A percentile compares a stretch with the other conserved stretches of the same genome.
phyloP scores from a whole-genome alignment of 1,284 basidiomycete species.

The Malassezia arunalokei region DNA sequence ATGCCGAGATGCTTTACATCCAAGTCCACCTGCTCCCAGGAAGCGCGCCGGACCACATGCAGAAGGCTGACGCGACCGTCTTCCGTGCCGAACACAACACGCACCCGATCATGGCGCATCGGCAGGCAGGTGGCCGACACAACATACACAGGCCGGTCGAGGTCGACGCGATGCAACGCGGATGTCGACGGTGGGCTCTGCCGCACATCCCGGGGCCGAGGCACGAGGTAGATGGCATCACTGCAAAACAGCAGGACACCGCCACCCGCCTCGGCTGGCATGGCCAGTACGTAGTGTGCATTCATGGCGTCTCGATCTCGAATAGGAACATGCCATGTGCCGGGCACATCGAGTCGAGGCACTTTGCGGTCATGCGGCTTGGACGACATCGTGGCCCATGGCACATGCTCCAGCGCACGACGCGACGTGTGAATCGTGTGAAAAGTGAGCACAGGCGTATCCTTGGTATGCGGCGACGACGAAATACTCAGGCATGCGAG shows the following conservation, averaged over 20 bases:
- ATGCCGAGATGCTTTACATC: conserved; percentile 18
- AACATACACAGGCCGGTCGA: conserved; percentile 7
- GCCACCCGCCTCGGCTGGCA: conserved; percentile 29
- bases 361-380: conserved; percentile 10
- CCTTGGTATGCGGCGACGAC: conserved; percentile 23
- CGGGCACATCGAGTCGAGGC: neutral
- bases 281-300: conserved; percentile 25
- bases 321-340: conserved; percentile 29
- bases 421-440: conserved; percentile 21
- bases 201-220: conserved; percentile 12
- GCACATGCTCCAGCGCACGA: conserved; percentile 26
- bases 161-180: conserved; percentile 3
- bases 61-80: neutral
- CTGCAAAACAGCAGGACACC: conserved; percentile 40
- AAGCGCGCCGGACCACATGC: neutral
- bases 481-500: conserved; percentile 37
- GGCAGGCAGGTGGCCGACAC: neutral
- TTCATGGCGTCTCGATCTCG: conserved; percentile 31
- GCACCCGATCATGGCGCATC: neutral
- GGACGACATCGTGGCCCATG: conserved; percentile 18
- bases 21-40: conserved; percentile 2
- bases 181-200: neutral
- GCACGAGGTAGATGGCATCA: conserved; percentile 28
- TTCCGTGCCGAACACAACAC: neutral
- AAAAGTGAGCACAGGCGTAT: conserved; percentile 40